Base-by-base conservation (phyloP, 176 grass and related monocot species). In the Ensete glaucum region DNA sequence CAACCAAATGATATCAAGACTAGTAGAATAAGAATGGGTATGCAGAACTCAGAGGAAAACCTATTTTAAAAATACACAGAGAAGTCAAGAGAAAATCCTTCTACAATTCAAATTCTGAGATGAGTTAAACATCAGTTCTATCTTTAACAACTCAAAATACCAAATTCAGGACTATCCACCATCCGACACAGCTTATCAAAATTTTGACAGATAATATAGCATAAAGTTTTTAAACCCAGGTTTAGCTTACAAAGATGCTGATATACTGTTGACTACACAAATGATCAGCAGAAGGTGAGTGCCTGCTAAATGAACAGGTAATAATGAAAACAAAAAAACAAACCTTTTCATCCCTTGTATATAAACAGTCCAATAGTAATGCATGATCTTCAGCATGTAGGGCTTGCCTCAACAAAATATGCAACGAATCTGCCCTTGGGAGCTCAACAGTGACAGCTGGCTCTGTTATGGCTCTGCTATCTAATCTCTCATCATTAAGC, bases 401-500 rank as follows among this genome's bases (percentile, higher is more conserved):
- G 67, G 93, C 93, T 90, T 96, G 93, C 80, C 87, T 92, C 81
- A 96, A 85, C 87, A 96, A 88, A 90, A 92, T 68, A 81, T 96
- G 83, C 57, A 96, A 87, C 52, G 89, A 96, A 90, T 92, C 89
- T 82, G 93, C 93, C 62, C 89, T 92, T 16, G 89, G 93, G 8
- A 79, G 87, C 3, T 75, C 88, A 62, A 91, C 25, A 72, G 73
- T 82, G 19, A 70, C 62, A 72, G 86, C 69, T 76, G 85, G 78
- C 71, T 87, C 80, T 67, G 79, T 25, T 53, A 65, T 79, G 14
- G 24, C 2, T 76, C 70, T 80, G 71, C 9, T 73, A 29, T 57
- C 83, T 79, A 52, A 67, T 43, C 75, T 84, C 8, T 82, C 82
- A 34, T 34, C 52, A 53, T 73, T 77, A 68, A 81, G 73, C 82